Evolutionary conservation across 2,329 filamentous ascomycete genomes (phyloP).

Genomic region (Stromatinia cepivora): DNA sequence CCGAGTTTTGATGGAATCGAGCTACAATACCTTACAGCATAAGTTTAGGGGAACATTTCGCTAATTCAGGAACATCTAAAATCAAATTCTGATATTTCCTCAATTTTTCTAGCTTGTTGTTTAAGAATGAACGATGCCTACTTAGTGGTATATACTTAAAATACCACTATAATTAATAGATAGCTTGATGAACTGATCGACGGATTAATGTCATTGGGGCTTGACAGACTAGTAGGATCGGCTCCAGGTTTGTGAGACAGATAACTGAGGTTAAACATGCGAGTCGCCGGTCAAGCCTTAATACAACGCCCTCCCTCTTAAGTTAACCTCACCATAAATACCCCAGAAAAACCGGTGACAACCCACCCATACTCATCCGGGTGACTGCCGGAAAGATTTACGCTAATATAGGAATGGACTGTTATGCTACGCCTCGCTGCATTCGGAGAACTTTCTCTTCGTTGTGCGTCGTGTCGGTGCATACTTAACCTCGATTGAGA

Average conservation of each 20-base stretch:
- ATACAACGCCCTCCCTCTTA: neutral
- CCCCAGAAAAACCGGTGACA: neutral
- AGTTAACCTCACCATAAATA: neutral
- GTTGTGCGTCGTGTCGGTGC: neutral
- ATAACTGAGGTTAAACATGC: no score
- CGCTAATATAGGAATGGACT: neutral
- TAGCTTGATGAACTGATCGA: no score
- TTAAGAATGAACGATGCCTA: no score
- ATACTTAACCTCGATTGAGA: no score
- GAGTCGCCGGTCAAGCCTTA: neutral
- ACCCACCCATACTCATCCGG: neutral
- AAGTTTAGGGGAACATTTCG: neutral
- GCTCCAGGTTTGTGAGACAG: no score
- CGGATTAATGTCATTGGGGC: no score
- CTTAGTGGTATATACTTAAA: no score
- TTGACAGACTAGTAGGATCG: no score
- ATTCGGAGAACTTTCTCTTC: accelerated
- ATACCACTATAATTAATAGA: no score
- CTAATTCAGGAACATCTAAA: neutral
- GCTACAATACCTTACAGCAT: no score
- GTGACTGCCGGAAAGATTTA: neutral
- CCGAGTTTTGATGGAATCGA: no score
- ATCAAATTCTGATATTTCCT: neutral
- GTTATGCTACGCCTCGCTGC: neutral
- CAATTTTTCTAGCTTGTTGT: neutral